phyloP scores from a whole-genome alignment of 2,329 filamentous ascomycete genomes.

The Lecanosticta acicola region DNA sequence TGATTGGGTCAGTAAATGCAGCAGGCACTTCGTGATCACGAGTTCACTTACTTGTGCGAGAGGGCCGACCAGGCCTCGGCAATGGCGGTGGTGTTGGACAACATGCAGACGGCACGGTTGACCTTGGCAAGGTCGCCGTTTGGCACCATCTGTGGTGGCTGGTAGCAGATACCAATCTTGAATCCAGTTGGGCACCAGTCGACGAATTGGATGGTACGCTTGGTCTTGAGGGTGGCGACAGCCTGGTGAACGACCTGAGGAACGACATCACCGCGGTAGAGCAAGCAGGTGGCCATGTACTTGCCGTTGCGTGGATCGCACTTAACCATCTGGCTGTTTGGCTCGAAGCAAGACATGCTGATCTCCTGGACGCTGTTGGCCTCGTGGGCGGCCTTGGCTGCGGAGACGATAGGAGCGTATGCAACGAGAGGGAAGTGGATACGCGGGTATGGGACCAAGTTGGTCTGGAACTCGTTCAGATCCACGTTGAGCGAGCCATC shows the following conservation, averaged over 20 bases:
- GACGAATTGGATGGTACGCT: constrained; percentile 98
- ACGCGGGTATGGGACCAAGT: constrained; percentile 95
- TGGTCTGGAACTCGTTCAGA: constrained; percentile 99
- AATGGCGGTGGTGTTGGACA: constrained; percentile 97
- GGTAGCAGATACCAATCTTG: constrained; percentile 99
- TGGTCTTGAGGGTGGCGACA: constrained; percentile 96
- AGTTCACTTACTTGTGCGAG: constrained; percentile 61
- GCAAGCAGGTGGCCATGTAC: constrained; percentile 98
- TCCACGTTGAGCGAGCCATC: constrained; percentile 99
- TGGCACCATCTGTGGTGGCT: constrained; percentile 90
- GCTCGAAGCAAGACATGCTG: constrained; percentile 98
- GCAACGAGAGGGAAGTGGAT: constrained; percentile 99
- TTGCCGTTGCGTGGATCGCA: constrained; percentile 98
- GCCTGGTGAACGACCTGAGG: constrained; percentile 91
- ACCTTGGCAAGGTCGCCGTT: constrained; percentile 97
- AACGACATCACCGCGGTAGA: constrained; percentile 98
- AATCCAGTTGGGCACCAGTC: constrained; percentile 99
- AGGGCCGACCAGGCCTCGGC: constrained; percentile 96
- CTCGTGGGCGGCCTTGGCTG: constrained; percentile 94
- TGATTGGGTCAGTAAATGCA: neutral
- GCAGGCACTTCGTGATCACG: neutral
- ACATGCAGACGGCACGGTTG: constrained; percentile 98
- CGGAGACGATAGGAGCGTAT: constrained; percentile 89
- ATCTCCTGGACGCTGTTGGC: constrained; percentile 98
- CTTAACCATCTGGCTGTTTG: constrained; percentile 99